Evolutionary conservation across 2,329 filamentous ascomycete species (phyloP).

Genomic region (Colletotrichum sublineola): DNA sequence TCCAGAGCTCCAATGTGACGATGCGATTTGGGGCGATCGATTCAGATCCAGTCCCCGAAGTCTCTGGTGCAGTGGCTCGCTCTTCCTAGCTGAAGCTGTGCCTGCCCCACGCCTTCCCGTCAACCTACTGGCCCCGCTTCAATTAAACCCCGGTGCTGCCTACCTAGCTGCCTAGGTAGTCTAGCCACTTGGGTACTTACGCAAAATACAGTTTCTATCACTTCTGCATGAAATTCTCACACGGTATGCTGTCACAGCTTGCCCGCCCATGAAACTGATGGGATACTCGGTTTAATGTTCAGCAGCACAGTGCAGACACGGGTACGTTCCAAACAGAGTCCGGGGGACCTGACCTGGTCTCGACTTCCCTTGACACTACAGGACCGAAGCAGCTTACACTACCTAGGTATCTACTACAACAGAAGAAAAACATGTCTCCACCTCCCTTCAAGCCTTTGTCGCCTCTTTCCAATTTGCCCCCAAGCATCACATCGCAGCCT

Average conservation of each 20-base stretch:
- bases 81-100: constrained; percentile 4
- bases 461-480: constrained; percentile 19
- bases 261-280: background rate
- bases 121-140: constrained; percentile 23
- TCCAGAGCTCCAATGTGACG: constrained; percentile 25
- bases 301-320: constrained; percentile 12
- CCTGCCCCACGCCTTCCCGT: constrained; percentile 34
- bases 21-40: constrained; percentile 33
- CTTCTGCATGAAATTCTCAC: background rate
- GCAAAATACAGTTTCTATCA: background rate
- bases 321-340: background rate
- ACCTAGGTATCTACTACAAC: background rate
- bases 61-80: constrained; percentile 28
- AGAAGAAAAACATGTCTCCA: background rate
- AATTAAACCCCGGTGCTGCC: constrained; percentile 35
- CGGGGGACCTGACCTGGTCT: background rate
- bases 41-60: constrained; percentile 24
- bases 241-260: constrained; percentile 25
- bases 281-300: background rate
- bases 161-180: constrained; percentile 11
- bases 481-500: constrained; percentile 6
- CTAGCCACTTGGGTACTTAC: too few species aligned
- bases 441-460: constrained; percentile 13
- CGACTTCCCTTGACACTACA: background rate
- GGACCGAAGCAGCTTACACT: background rate